Evolutionary conservation across 2,329 filamentous ascomycete species (phyloP), one percentile per base, ranked within the genome.

Genomic region (Epichloe sibirici): DNA sequence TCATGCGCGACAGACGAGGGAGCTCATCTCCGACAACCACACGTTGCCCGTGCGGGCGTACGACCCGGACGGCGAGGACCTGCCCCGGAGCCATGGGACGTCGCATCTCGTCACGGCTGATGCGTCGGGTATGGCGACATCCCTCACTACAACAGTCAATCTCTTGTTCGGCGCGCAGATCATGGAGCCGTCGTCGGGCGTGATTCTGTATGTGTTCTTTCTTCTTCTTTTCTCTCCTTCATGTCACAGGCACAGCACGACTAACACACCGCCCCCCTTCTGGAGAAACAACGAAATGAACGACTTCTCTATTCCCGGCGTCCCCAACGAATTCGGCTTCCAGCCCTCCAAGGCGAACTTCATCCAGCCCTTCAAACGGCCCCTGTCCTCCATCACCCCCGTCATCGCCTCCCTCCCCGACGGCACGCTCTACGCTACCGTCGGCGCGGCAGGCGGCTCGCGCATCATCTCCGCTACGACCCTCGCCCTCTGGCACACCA

Each of bases 101-200:
- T 85, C 81, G 17, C 86, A 90, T 59, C 70, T 90, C 8, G 81
- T 87, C 0, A 74, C 86, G 0, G 82, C 84, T 0, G 91, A 96
- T 65, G 67, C 69, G 7, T 75, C 77, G 0, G 90, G 90, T 6
- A 74, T 95, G 66, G 82, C 89, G 2, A 78, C 94, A 38, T 85
- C 86, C 1, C 75, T 90, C 12, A 96, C 90, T 0, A 93, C 89
- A 1, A 96, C 91, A 0, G 74, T 96, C 53, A 96, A 96, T 67
- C 74, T 93, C 4, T 75, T 93, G 3, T 97, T 95, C 61, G 91
- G 91, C 45, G 85, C 83, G 31, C 76, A 82, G 21, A 67, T 95
- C 57, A 81, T 95, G 69, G 85, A 91, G 1, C 88, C 89, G 0
- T 78, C 85, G 59, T 90, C 89, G 0, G 90, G 90, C 17, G 77